Percentiles rank a stretch among this genome's conserved stretches.
Conservation (phyloP, 2,329 filamentous ascomycete species). For the Diaporthe velutina region DNA sequence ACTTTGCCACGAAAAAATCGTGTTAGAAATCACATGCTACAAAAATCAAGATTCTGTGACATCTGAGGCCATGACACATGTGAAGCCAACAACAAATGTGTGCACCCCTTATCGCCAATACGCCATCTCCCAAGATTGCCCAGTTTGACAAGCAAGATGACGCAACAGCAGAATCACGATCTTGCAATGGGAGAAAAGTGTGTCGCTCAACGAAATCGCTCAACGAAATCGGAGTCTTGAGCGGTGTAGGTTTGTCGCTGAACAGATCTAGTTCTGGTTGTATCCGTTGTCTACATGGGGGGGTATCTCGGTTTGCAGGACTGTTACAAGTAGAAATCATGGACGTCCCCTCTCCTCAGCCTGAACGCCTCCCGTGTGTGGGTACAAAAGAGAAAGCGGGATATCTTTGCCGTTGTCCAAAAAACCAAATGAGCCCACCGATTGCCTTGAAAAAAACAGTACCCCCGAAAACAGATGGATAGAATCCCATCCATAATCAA, state of each 20-base stretch:
- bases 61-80: too few relatives aligned
- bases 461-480: neutral
- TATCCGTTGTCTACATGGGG: constrained; percentile 13
- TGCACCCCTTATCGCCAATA: neutral
- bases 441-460: neutral
- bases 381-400: constrained; percentile 1
- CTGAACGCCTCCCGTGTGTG: constrained; percentile 2
- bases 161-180: neutral
- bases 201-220: neutral
- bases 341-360: neutral
- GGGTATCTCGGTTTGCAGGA: constrained; percentile 25
- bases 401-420: constrained; percentile 22
- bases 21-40: neutral
- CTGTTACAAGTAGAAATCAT: constrained; percentile 2
- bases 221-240: neutral
- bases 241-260: too few relatives aligned
- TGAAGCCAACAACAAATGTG: neutral
- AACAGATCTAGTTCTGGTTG: constrained; percentile 4
- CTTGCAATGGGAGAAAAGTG: neutral
- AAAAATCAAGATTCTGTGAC: too few relatives aligned
- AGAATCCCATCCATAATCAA: neutral
- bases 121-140: neutral
- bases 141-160: neutral
- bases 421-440: neutral
- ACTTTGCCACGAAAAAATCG: neutral